Percentiles rank a stretch among this genome's conserved stretches.
phyloP scores from a whole-genome alignment of 768 basidiomycete species.

The Calocybe cyanea region DNA sequence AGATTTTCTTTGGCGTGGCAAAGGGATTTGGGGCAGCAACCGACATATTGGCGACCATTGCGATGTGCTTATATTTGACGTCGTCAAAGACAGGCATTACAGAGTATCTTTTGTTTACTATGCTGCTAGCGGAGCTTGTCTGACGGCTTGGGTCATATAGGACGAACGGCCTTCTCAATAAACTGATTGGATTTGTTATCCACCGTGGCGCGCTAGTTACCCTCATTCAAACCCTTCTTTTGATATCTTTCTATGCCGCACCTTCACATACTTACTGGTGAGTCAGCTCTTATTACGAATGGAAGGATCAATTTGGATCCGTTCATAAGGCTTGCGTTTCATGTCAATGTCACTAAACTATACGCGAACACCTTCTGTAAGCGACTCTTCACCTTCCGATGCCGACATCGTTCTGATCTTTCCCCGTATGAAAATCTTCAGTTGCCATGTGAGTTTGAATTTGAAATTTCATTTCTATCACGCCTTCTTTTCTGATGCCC shows the following conservation, averaged over 20 bases:
- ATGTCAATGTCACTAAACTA: constrained; percentile 44
- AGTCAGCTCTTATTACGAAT: not conserved
- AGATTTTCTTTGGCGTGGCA: constrained; percentile 42
- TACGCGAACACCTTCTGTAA: constrained; percentile 49
- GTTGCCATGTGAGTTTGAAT: constrained; percentile 30
- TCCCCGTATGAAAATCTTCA: constrained; percentile 7
- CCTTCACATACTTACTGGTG: constrained; percentile 36
- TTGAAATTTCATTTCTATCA: not conserved
- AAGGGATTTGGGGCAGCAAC: constrained; percentile 42
- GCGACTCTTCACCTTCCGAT: constrained; percentile 23
- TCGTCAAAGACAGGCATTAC: constrained; percentile 34
- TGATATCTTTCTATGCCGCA: constrained; percentile 38
- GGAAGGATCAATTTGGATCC: not conserved
- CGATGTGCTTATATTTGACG: constrained; percentile 38
- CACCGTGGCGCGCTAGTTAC: constrained; percentile 43
- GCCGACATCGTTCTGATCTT: not conserved
- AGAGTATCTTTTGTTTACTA: constrained; percentile 23
- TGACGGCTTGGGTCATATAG: constrained; percentile 18
- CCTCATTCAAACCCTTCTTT: constrained; percentile 34
- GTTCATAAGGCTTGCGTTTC: constrained; percentile 38
- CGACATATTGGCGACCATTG: constrained; percentile 41
- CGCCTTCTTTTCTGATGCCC: not conserved
- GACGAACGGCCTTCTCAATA: constrained; percentile 36
- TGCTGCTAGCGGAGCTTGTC: not conserved
- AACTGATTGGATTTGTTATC: constrained; percentile 36